Base-by-base conservation (phyloP, 306 rosid species). In the Calophaca sinica region DNA sequence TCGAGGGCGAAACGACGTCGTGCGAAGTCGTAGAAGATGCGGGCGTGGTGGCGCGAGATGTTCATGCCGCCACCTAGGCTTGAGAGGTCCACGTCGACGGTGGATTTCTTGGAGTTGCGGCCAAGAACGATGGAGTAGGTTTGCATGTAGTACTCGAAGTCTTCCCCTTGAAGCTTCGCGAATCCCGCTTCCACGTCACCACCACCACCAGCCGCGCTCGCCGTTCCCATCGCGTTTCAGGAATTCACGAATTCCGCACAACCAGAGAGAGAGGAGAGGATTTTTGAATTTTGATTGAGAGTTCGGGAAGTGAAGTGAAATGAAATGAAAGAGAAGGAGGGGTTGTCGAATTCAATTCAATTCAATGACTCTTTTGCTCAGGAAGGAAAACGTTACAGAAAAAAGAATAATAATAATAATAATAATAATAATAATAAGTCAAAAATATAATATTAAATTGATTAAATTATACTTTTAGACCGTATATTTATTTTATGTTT, bases 51-150 rank as follows among this genome's bases (percentile, higher is more conserved):
- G 72, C 99, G 98, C 1, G 99, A 96, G 73, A 96, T 96, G 85
- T 96, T 96, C 99, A 96, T 96, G 0, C 99, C 99, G 13, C 99
- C 99, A 9, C 99, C 99, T 72, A 96, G 98, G 82, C 97, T 90
- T 5, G 99, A 96, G 45, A 96, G 97, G 83, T 96, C 99, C 5
- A 96, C 98, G 62, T 96, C 99, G 5, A 96, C 99, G 41, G 87
- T 92, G 31, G 99, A 92, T 79, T 92, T 96, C 84, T 96, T 96
- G 71, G 99, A 96, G 73, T 96, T 96, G 11, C 99, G 96, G 51
- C 99, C 99, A 2, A 96, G 93, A 78, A 96, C 84, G 52, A 96
- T 96, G 62, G 98, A 92, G 84, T 96, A 96, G 80, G 99, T 96
- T 65, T 96, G 99, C 99, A 92, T 96, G 74, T 96, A 96, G 90